Conservation (phyloP, 139 green algal species). For the Chlorella sp. region DNA sequence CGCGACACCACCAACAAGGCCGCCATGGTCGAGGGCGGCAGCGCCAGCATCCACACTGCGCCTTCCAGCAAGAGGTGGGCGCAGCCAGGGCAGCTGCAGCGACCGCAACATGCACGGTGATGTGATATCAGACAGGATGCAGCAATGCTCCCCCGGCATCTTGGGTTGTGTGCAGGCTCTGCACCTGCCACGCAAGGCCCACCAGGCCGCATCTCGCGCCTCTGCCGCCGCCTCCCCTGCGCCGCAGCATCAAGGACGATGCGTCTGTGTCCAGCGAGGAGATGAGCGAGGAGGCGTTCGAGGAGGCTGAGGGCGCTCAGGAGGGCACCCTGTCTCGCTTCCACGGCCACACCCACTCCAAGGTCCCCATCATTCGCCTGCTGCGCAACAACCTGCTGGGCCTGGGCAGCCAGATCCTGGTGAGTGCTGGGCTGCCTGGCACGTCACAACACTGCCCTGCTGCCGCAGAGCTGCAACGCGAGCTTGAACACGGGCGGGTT, state of each 20-base stretch:
- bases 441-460: no score
- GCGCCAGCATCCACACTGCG: neutral
- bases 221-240: neutral
- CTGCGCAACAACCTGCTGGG: conserved; percentile 21
- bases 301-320: neutral
- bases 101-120: no score
- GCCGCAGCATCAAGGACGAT: conserved; percentile 5
- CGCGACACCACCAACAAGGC: neutral
- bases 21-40: neutral
- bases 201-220: no score
- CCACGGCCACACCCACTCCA: conserved; percentile 2
- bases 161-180: no score
- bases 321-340: neutral
- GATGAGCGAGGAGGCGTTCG: neutral
- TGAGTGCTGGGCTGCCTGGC: no score
- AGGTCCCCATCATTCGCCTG: conserved; percentile 11
- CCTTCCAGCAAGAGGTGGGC: neutral
- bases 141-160: no score
- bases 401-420: neutral
- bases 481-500: no score
- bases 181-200: no score
- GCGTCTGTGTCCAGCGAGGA: neutral
- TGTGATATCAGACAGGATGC: no score
- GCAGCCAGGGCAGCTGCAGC: no score
- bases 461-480: no score